Base-by-base conservation (phyloP, 208 protist genomes). In the Leishmania arabica region DNA sequence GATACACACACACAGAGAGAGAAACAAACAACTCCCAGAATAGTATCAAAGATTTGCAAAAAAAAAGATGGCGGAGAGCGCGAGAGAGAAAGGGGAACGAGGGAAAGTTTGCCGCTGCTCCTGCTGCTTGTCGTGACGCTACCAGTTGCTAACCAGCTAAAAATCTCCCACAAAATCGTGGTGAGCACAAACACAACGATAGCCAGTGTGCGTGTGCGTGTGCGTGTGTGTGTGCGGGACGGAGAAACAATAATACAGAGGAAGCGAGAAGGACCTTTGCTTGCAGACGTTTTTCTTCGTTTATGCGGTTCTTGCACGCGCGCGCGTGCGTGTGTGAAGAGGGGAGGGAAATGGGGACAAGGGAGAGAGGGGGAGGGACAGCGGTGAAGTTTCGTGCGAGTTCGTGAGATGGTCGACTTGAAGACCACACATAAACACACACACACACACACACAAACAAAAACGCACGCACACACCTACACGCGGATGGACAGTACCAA, bases 171-270 rank as follows among this genome's bases (percentile, higher is more conserved):
- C 75, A 73, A 13, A 37, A 17, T 24, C 53, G 9, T 31, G 34
- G 21, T 21, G 34, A 45, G 34, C 58, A 9, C 58, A 64, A 11
- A 13, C 58, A 77, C 6, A 77, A 37, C 62, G 31, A 65, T 34
- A 62, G 34, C 72, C 24, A 82, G 37, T 65, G 40, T 78, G 34
- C 68, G 73, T 13, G 40, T 78, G 34, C 69, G 73, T 13, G 34
- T 37, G n/a, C n/a, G 34, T 34, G 34, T 37, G 34, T 37, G 34
- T 27, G 37, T 49, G 65, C 24, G 31, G 65, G 34, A 31, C 24
- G 0, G 37, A 49, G 40, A 49, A 42, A 47, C 19, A 31, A 21
- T 5, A 19, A 53, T 1, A 47, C n/a, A 31, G 53, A 77, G 54
- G 24, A 62, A 8, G 3, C 21, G 45, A 40, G 27, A 15, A 68